These are phyloP conservation scores for Metschnikowia matae DNA, from an alignment of 805 yeast species.

Conservation along the genomic window DNA sequence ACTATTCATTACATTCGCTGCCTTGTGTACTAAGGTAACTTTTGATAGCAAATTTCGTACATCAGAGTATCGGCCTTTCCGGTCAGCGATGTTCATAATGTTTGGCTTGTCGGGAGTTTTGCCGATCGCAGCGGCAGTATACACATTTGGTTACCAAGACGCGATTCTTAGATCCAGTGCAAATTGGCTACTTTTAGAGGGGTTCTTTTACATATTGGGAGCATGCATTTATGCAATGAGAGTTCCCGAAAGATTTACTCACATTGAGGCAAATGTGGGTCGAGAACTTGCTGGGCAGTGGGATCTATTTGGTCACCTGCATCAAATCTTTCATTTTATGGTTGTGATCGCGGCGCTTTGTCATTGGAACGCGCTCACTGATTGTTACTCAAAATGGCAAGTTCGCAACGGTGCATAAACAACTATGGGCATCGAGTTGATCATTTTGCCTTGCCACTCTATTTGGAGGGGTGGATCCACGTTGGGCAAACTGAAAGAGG, in stretches of 20 bases:
- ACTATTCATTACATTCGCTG: conserved; percentile 53
- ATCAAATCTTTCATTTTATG: conserved; percentile 75
- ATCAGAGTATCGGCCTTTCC: conserved; percentile 65
- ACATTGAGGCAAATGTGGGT: conserved; percentile 20
- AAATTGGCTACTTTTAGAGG: conserved; percentile 65
- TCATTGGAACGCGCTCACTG: conserved; percentile 58
- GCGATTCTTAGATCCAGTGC: conserved; percentile 52
- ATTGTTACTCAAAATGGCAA: conserved; percentile 27
- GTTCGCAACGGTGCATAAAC: conserved; percentile 1
- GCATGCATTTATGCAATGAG: conserved; percentile 76
- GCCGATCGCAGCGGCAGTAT: conserved; percentile 58
- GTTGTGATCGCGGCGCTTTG: conserved; percentile 75
- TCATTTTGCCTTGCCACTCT: conserved; percentile 51
- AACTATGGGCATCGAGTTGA: conserved; percentile 15
- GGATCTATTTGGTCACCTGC: conserved; percentile 76
- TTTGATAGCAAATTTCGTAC: conserved; percentile 64
- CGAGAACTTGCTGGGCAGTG: conserved; percentile 30
- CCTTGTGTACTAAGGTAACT: conserved; percentile 58
- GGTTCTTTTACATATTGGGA: conserved; percentile 69
- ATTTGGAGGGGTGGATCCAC: conserved; percentile 47
- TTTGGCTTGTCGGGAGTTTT: conserved; percentile 77
- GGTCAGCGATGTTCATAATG: conserved; percentile 73
- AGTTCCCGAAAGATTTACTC: conserved; percentile 63
- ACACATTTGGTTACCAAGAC: conserved; percentile 45
- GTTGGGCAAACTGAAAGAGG: conserved; percentile 44